phyloP scores from a whole-genome alignment of 2,329 filamentous ascomycete species.

The Xylariaceae sp. region DNA sequence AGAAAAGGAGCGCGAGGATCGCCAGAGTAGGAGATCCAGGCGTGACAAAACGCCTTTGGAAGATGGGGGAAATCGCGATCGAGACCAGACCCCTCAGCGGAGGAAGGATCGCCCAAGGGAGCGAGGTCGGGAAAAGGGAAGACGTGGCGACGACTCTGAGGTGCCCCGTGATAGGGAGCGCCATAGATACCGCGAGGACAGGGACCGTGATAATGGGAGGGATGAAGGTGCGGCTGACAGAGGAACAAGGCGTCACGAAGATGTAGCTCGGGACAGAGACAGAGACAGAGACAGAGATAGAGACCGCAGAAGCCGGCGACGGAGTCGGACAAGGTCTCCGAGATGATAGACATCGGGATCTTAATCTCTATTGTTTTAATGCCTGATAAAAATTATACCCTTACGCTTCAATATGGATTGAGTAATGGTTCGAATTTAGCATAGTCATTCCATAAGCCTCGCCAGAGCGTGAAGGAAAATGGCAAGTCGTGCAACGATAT shows the following conservation, averaged over 20 bases:
- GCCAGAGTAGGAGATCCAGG: conserved; percentile 44
- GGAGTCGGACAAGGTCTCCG: conserved; percentile 55
- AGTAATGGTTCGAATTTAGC: conserved; percentile 1
- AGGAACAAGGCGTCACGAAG: conserved; percentile 23
- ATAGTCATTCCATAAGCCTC: conserved; percentile 4
- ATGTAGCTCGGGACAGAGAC: conserved; percentile 34
- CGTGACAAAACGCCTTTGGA: conserved; percentile 46
- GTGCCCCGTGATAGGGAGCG: conserved; percentile 33
- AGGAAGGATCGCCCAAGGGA: conserved; percentile 39
- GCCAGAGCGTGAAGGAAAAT: conserved; percentile 5
- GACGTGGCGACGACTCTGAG: conserved; percentile 40
- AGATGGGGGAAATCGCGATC: conserved; percentile 31
- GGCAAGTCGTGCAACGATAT: conserved; percentile 14
- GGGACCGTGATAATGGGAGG: conserved; percentile 30
- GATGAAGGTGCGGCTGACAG: conserved; percentile 1
- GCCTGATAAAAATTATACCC: conserved; percentile 29
- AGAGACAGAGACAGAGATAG: conserved; percentile 39
- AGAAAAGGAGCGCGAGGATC: conserved; percentile 26
- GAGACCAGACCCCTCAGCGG: conserved; percentile 40
- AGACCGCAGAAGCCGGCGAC: conserved; percentile 39
- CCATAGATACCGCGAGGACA: conserved; percentile 32
- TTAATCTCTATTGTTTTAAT: conserved; percentile 13
- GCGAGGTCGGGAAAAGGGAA: conserved; percentile 41
- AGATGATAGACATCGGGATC: conserved; percentile 36
- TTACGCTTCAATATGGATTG: conserved; percentile 25